These are phyloP conservation scores for Fagus crenata DNA, from an alignment of 306 rosid species.

Conservation along the genomic window DNA sequence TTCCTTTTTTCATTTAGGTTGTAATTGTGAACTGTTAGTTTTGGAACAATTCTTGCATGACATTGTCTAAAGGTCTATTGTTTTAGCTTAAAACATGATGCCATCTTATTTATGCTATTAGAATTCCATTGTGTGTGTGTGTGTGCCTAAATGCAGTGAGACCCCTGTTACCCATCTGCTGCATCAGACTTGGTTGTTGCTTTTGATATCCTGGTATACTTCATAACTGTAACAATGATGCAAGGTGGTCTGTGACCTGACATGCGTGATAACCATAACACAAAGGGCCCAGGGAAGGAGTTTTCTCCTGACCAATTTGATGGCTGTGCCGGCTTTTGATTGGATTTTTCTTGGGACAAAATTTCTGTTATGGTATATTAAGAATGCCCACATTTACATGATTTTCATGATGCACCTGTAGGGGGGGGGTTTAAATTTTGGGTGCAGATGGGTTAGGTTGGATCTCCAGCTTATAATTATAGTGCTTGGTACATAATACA, in stretches of 20 bases:
- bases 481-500: not conserved
- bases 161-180: not conserved
- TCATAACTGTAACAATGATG: not conserved
- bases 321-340: not conserved
- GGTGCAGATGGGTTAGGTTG: not conserved
- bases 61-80: not conserved
- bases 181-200: not conserved
- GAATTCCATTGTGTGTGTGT: not conserved
- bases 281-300: not conserved
- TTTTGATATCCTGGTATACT: not conserved
- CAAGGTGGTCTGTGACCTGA: not conserved
- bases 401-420: too few species aligned
- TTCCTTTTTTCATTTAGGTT: not conserved
- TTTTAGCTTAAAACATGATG: not conserved
- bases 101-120: not conserved
- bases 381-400: too few species aligned
- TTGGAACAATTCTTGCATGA: not conserved
- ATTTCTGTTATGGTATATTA: too few species aligned
- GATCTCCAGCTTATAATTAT: constrained; percentile 3
- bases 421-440: not conserved
- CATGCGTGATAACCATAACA: not conserved
- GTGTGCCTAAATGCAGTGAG: not conserved
- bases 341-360: too few species aligned
- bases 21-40: not conserved
- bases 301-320: not conserved